Evolutionary conservation across 2,329 filamentous ascomycete genomes (phyloP), one percentile per base, ranked within the genome.

Genomic region (Apiospora sp.): DNA sequence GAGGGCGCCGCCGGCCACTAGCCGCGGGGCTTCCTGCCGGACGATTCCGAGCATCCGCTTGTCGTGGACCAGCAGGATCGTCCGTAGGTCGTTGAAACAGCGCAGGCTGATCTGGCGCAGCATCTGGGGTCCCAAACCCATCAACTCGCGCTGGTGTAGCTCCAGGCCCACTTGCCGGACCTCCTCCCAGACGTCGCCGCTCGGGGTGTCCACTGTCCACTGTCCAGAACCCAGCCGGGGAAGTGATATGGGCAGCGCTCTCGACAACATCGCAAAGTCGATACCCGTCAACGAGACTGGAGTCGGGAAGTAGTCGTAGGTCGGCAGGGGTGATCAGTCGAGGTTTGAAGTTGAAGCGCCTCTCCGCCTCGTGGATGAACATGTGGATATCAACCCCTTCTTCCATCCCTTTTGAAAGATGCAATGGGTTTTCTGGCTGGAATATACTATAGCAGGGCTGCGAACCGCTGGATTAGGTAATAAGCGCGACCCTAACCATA

Each of bases 41-140:
- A 85, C 73, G 14, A 85, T 79, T 12, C 82, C 82, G 0, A 85
- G 75, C 81, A 85, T 84, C 3, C 84, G 80, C 73, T 85, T 85
- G 74, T 85, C 84, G 72, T 85, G 84, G 0, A 83, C 80, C 1
- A 85, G 73, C 13, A 84, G 74, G 7, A 85, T 76, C 0, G 83
- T 85, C 0, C 83, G 80, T 74, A 85, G 76, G 71, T 85, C 83
- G 58, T 85, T 85, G 71, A 84, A 81, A 70, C 83, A 84, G 12
- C 80, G 77, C 1, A 83, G 75, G 48, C 80, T 79, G 30, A 85
- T 44, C 61, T 84, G 79, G 0, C 79, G 80, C 8, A 83, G 73
- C 7, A 84, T 75, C 24, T 82, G 77, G 0, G 77, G 75, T 0
- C 77, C 75, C 1, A 85, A 43, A 0, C 75, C 77, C 0, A 79